These are phyloP conservation scores for Moesziomyces aphidis DNA, from an alignment of 1,284 basidiomycete genomes.

Conservation along the genomic window DNA sequence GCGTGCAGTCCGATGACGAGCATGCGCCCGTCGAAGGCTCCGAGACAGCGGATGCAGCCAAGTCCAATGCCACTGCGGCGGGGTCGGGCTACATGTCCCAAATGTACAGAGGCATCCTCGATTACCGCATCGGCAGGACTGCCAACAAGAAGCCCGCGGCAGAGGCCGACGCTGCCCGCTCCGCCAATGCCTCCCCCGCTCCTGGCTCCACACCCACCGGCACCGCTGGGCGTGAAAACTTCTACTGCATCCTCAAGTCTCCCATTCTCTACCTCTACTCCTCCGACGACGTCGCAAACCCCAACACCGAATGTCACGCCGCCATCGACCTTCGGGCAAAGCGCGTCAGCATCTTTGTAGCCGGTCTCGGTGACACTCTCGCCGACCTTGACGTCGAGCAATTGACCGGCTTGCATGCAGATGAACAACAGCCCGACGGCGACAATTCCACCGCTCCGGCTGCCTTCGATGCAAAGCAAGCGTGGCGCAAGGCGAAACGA, in stretches of 20 bases:
- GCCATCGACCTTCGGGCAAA: slow-evolving; percentile 64
- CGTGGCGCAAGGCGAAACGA: slow-evolving; percentile 41
- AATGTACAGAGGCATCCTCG: slow-evolving; percentile 60
- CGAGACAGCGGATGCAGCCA: slow-evolving; percentile 7
- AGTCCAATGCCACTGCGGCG: slow-evolving; percentile 4
- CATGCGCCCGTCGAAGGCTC: slow-evolving; percentile 2
- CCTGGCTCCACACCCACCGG: slow-evolving; percentile 20
- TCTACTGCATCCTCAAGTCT: slow-evolving; percentile 62
- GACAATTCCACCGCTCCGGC: slow-evolving; percentile 13
- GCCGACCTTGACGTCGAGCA: slow-evolving; percentile 50
- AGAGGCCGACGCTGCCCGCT: slow-evolving; percentile 11
- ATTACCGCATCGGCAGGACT: slow-evolving; percentile 47
- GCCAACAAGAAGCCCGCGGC: slow-evolving; percentile 16
- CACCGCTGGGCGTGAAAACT: slow-evolving; percentile 47
- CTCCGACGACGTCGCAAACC: slow-evolving; percentile 51
- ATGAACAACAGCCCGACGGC: slow-evolving; percentile 20
- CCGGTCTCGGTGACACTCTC: slow-evolving; percentile 57
- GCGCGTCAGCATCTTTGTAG: slow-evolving; percentile 60
- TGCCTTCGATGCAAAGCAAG: slow-evolving; percentile 16
- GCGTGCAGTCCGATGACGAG: slow-evolving; percentile 23
- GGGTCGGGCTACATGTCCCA: slow-evolving; percentile 56
- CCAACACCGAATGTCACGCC: slow-evolving; percentile 61
- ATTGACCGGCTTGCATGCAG: background rate
- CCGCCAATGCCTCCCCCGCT: slow-evolving; percentile 6
- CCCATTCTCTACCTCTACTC: slow-evolving; percentile 66